Percentiles rank a stretch among this genome's conserved stretches.
These are phyloP conservation scores for Elongisporangium anandrum DNA, from an alignment of 352 stramenopile genomes.

Conservation along the genomic window DNA sequence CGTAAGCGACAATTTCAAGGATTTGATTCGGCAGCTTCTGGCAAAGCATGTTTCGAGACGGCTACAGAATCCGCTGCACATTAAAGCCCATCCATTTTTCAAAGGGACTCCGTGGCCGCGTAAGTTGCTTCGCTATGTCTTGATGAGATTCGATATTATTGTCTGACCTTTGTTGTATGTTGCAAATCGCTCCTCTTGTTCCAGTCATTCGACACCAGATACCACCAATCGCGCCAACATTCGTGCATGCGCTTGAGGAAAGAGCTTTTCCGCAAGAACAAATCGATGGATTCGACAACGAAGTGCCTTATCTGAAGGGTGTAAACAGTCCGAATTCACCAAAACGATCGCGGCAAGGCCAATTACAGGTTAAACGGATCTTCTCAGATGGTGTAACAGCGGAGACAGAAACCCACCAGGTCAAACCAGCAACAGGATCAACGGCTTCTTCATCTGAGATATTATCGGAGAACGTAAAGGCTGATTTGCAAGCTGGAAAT, in stretches of 20 bases:
- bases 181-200: not conserved
- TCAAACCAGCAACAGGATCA: not conserved
- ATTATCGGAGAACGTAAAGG: not conserved
- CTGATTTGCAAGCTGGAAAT: not conserved
- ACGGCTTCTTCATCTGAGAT: slow-evolving; percentile 1
- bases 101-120: slow-evolving; percentile 81
- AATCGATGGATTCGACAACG: slow-evolving; percentile 29
- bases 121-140: slow-evolving; percentile 16
- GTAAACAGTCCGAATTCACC: slow-evolving; percentile 13
- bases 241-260: slow-evolving; percentile 33
- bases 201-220: slow-evolving; percentile 44
- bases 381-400: slow-evolving; percentile 1
- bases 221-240: slow-evolving; percentile 30
- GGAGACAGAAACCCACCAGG: slow-evolving; percentile 6
- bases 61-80: slow-evolving; percentile 88
- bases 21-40: slow-evolving; percentile 62
- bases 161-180: slow-evolving; percentile 2
- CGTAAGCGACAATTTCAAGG: slow-evolving; percentile 44
- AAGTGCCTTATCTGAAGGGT: slow-evolving; percentile 29
- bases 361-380: not conserved
- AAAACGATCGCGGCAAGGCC: not conserved
- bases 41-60: slow-evolving; percentile 34
- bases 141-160: not conserved
- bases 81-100: slow-evolving; percentile 93
- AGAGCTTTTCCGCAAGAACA: slow-evolving; percentile 14